phyloP scores from a whole-genome alignment of 2,329 filamentous ascomycete genomes.

The Sarocladiaceae sp. region DNA sequence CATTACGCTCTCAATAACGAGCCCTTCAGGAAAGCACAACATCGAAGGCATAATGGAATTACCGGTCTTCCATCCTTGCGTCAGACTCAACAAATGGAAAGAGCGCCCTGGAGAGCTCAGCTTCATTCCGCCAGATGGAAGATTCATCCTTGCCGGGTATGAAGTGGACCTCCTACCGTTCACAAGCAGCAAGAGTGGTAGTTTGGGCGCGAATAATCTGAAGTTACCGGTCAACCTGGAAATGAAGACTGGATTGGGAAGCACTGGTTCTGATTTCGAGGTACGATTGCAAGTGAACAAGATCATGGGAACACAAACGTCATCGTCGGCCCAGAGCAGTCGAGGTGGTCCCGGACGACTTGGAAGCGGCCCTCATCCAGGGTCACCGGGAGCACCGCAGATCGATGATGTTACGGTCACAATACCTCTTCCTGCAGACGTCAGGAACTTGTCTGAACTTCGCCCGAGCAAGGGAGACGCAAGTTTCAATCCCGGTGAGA shows the following conservation, averaged over 20 bases:
- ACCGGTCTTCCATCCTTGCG: conserved; percentile 94
- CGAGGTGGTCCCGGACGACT: conserved; percentile 37
- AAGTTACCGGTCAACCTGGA: conserved; percentile 80
- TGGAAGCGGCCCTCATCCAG: conserved; percentile 38
- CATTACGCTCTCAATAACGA: conserved; percentile 73
- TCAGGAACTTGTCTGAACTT: conserved; percentile 80
- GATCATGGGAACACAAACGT: conserved; percentile 46
- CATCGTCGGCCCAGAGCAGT: conserved; percentile 23
- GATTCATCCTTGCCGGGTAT: conserved; percentile 90
- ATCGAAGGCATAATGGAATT: conserved; percentile 73
- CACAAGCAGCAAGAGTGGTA: conserved; percentile 52
- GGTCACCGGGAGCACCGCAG: conserved; percentile 53
- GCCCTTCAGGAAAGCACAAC: conserved; percentile 75
- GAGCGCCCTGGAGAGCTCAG: conserved; percentile 88
- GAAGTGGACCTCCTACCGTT: conserved; percentile 86
- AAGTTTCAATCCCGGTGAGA: conserved; percentile 70
- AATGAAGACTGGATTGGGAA: conserved; percentile 74
- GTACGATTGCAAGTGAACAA: conserved; percentile 71
- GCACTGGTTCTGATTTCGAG: conserved; percentile 79
- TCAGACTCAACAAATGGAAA: conserved; percentile 84
- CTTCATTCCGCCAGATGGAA: conserved; percentile 91
- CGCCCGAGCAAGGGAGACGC: conserved; percentile 80
- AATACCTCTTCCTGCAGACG: conserved; percentile 72
- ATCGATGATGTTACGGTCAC: conserved; percentile 76
- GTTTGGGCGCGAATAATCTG: conserved; percentile 56